Percentiles rank a stretch among this genome's conserved stretches.
Evolutionary conservation across 179 eudicot genomes (phyloP).

Genomic region (Beta lomatogona): DNA sequence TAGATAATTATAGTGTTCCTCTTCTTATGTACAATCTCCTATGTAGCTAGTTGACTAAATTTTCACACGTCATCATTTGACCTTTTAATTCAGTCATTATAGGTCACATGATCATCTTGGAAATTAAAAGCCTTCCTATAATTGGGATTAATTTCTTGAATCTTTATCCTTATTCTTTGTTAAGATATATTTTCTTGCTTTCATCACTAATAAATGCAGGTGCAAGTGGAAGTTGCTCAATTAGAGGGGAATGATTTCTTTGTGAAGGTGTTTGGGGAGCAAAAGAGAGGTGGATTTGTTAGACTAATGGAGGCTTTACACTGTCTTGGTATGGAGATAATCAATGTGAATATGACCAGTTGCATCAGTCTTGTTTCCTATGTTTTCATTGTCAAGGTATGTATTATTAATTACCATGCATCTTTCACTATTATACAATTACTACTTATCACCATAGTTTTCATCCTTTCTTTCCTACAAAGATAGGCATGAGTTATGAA

Average conservation of each 20-base stretch:
- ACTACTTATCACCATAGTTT: no score
- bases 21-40: no score
- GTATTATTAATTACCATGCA: background rate
- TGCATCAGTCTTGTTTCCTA: slow-evolving; percentile 70
- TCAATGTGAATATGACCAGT: slow-evolving; percentile 77
- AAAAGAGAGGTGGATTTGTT: slow-evolving; percentile 81
- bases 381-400: slow-evolving; percentile 84
- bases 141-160: no score
- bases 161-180: no score
- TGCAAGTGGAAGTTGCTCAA: slow-evolving; percentile 83
- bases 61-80: no score
- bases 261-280: slow-evolving; percentile 84
- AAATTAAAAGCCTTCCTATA: no score
- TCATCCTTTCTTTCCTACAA: no score
- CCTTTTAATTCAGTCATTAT: no score
- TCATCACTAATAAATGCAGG: slow-evolving; percentile 38
- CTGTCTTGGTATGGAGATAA: slow-evolving; percentile 79
- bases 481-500: no score
- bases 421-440: background rate
- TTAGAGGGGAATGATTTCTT: slow-evolving; percentile 81
- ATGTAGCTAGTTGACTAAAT: no score
- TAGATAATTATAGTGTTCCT: no score
- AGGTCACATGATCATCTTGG: no score
- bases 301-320: slow-evolving; percentile 76
- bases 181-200: background rate